Percentiles rank a stretch among this genome's conserved stretches.
These are phyloP conservation scores for Oryza meyeriana DNA, from an alignment of 176 grass and related monocot species.

Conservation along the genomic window DNA sequence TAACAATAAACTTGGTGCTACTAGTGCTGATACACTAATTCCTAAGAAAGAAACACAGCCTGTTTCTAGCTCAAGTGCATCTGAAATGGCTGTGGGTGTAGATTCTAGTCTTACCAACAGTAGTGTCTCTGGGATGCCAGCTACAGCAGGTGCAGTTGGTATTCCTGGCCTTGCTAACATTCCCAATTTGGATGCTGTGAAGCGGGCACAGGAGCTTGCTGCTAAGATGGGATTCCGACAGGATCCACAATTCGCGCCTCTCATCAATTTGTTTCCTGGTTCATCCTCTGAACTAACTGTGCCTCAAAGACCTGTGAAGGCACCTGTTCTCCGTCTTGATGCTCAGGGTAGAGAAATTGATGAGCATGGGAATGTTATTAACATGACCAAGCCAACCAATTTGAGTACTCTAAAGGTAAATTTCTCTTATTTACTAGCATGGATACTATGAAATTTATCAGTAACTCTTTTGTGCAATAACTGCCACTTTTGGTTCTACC, in stretches of 20 bases:
- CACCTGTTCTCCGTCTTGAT: constrained; percentile 84
- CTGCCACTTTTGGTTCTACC: constrained; percentile 15
- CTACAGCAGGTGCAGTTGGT: constrained; percentile 25
- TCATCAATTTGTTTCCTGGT: constrained; percentile 92
- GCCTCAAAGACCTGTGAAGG: constrained; percentile 75
- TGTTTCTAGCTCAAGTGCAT: constrained; percentile 29
- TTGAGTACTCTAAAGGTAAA: constrained; percentile 93
- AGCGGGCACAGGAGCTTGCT: constrained; percentile 83
- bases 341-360: constrained; percentile 94
- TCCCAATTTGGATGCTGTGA: constrained; percentile 87
- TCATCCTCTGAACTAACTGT: constrained; percentile 59
- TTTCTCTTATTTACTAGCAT: not conserved
- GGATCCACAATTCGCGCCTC: constrained; percentile 81
- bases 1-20: constrained; percentile 64
- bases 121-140: constrained; percentile 26
- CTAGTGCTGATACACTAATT: constrained; percentile 36
- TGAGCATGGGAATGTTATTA: constrained; percentile 88
- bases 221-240: constrained; percentile 95
- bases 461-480: not conserved
- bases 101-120: constrained; percentile 3
- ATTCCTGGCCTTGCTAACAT: constrained; percentile 69
- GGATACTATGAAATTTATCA: constrained; percentile 9
- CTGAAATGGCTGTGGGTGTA: constrained; percentile 28
- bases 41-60: constrained; percentile 51
- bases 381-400: constrained; percentile 62